Evolutionary conservation across 768 basidiomycete genomes (phyloP), one percentile per base, ranked within the genome.

Genomic region (Serendipita sp.): DNA sequence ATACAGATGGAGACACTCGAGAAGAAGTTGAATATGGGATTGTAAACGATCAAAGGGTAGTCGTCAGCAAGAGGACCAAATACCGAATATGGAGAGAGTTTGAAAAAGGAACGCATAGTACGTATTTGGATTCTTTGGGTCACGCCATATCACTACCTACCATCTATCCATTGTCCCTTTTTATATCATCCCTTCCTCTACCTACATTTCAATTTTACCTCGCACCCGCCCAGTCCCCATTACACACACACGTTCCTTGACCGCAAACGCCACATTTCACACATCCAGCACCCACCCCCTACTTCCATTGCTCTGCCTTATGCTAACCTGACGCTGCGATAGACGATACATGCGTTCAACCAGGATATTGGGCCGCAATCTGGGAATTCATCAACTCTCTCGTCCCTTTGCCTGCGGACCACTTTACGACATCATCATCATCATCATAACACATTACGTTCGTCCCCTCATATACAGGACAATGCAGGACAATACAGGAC

Each of bases 281-380:
- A 4, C 13, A 4, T 5, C 13, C 38, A 13, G 38, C 38, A 41
- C 5, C 38, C 38, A 41, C 38, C 38, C 38, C 38, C 13, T 13
- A 5, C 38, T 41, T 5, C 38, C 7, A 41, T 41, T 41, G 13
- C 23, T 23, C 23, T 23, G 23, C 23, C 23, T 23, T 23, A 23
- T 23, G 23, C 23, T 23, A 23, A 23, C 23, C 23, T 23, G 23
- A 23, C 23, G 23, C 23, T 23, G 1, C 23, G 1, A 23, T 23
- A 72, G 72, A 76, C 68, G 80, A 83, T 72, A 83, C 82, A 0
- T 82, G 81, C 65, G 70, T 79, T 16, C 81, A 81, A 65, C 75
- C 74, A 3, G 82, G 81, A 7, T 83, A 83, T 66, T 83, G 82
- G 82, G 71, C 70, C 0, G 77, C 77, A n/a, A 75, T 83, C 28